Conservation (phyloP, 1,284 basidiomycete genomes). For the Malassezia caprae region DNA sequence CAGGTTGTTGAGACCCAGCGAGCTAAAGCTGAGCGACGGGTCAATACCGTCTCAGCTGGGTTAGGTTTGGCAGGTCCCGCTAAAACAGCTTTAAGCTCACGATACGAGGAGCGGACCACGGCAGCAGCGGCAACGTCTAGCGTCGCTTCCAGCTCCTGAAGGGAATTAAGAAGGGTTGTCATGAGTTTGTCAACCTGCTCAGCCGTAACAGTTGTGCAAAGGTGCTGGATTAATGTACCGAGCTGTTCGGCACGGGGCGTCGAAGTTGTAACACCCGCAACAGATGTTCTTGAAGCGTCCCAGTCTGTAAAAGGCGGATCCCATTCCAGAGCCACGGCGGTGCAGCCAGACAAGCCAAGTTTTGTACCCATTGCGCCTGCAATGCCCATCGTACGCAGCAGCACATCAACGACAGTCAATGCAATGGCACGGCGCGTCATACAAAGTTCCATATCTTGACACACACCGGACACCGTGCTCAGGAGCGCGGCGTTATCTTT, state of each 20-base stretch:
- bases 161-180: neutral
- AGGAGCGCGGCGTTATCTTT: neutral
- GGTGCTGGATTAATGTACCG: neutral
- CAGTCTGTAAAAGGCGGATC: constrained; percentile 13
- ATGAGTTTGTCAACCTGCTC: neutral
- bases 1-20: constrained; percentile 1
- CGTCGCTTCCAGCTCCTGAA: neutral
- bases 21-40: neutral
- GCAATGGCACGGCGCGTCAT: neutral
- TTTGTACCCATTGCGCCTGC: constrained; percentile 3
- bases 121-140: neutral
- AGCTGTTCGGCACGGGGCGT: constrained; percentile 6
- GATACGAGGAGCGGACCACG: neutral
- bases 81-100: neutral
- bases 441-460: neutral
- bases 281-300: neutral
- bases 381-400: neutral
- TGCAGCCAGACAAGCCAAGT: neutral
- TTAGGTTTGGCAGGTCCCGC: neutral
- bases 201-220: neutral
- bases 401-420: neutral
- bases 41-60: neutral
- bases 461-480: neutral
- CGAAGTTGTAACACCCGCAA: constrained; percentile 1
- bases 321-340: constrained; percentile 5